Base-by-base conservation (phyloP, 106 monocot species). In the Narthecium ossifragum region DNA sequence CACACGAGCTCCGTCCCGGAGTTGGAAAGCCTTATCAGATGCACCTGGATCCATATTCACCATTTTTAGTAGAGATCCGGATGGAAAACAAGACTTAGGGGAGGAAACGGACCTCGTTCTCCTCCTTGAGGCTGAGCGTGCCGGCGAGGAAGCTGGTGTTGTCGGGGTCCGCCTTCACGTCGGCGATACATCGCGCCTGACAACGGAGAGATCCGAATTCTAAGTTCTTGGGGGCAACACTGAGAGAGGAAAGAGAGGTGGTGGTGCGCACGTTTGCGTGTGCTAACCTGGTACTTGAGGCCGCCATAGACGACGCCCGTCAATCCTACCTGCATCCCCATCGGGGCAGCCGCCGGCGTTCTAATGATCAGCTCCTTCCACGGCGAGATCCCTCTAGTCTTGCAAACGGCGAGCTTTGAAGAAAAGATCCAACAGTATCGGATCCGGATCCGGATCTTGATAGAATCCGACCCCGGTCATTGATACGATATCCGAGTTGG, bases 291-390 rank as follows among this genome's bases (percentile, higher is more conserved):
- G 73, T 90, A 96, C 32, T 96, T 96, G 62, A 96, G 90, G 38
- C 96, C 90, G 27, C 96, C 96, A 60, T 96, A 96, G 62, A 90
- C 96, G 56, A 96, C 87, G 60, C 96, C 83, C 26, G 80, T 86
- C 23, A 90, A 89, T 55, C 70, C 76, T 28, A 80, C 84, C 68
- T n/a, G n/a, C n/a, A n/a, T n/a, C n/a, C n/a, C n/a, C n/a, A n/a
- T n/a, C n/a, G n/a, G n/a, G n/a, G n/a, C n/a, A n/a, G n/a, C n/a
- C n/a, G n/a, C n/a, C n/a, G n/a, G n/a, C n/a, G n/a, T n/a, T n/a
- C n/a, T n/a, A n/a, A n/a, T n/a, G n/a, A n/a, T n/a, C n/a, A n/a
- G n/a, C n/a, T n/a, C n/a, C n/a, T n/a, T n/a, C n/a, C n/a, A n/a
- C n/a, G n/a, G n/a, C n/a, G n/a, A n/a, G n/a, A n/a, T n/a, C n/a